phyloP scores from a whole-genome alignment of 306 rosid genomes.

The Sicyos edulis region DNA sequence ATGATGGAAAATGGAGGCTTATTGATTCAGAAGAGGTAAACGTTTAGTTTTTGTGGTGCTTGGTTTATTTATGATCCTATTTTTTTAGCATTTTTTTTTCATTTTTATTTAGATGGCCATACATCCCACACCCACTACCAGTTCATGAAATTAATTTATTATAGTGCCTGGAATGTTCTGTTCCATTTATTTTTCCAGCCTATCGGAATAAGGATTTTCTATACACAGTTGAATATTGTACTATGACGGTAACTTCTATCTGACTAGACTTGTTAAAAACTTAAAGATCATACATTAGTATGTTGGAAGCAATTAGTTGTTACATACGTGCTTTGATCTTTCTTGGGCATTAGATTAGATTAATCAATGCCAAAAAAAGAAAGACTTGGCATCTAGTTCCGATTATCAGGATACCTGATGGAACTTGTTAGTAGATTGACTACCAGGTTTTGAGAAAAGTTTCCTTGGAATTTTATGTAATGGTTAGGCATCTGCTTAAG shows the following conservation, averaged over 20 bases:
- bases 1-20: slow-evolving; percentile 82
- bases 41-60: slow-evolving; percentile 10
- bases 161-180: neutral
- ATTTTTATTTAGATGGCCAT: neutral
- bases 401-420: neutral
- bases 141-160: neutral
- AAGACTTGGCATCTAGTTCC: neutral
- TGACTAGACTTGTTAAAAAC: neutral
- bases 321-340: neutral
- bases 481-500: neutral
- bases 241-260: neutral
- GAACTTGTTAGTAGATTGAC: neutral
- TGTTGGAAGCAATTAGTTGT: neutral
- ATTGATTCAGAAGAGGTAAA: slow-evolving; percentile 92
- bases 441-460: neutral
- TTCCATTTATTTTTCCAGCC: neutral
- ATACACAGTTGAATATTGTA: neutral
- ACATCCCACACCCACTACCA: neutral
- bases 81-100: neutral
- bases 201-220: slow-evolving; percentile 1
- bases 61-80: neutral
- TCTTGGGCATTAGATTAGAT: neutral
- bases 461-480: neutral
- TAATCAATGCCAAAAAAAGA: neutral
- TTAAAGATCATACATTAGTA: neutral